Conservation (phyloP, 2,329 filamentous ascomycete species). For the Tolypocladium ovalisporum region DNA sequence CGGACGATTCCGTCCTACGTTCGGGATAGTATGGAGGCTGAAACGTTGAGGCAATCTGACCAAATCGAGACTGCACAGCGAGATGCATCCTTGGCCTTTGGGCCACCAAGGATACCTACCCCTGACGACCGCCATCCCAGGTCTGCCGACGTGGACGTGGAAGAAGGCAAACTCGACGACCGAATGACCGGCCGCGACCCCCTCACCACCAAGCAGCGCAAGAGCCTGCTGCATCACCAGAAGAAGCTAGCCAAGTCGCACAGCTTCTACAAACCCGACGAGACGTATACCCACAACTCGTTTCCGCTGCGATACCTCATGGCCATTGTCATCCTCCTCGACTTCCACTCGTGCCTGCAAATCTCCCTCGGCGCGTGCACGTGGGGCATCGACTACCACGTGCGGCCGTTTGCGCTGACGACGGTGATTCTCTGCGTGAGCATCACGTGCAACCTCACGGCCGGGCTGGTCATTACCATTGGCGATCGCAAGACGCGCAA, state of each 20-base stretch:
- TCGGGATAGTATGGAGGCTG: not conserved
- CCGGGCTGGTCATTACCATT: conserved; percentile 64
- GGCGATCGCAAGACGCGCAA: conserved; percentile 71
- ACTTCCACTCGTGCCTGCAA: conserved; percentile 70
- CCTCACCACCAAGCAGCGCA: conserved; percentile 54
- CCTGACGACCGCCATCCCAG: conserved; percentile 7
- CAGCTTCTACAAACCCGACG: conserved; percentile 82
- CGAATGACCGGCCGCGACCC: conserved; percentile 46
- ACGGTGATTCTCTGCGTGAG: conserved; percentile 72
- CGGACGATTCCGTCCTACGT: not conserved
- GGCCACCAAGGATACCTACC: not conserved
- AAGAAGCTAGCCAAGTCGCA: conserved; percentile 72
- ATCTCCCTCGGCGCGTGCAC: conserved; percentile 70
- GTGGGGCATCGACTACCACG: conserved; percentile 64
- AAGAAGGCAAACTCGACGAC: conserved; percentile 23
- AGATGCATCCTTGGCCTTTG: not conserved
- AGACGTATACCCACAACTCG: conserved; percentile 70
- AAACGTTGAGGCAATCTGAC: not conserved
- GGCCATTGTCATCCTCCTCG: conserved; percentile 66
- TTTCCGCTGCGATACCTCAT: conserved; percentile 68
- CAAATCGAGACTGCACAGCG: not conserved
- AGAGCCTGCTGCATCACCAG: conserved; percentile 64
- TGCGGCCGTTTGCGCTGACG: conserved; percentile 60
- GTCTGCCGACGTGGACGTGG: conserved; percentile 19
- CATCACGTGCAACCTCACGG: conserved; percentile 67